Evolutionary conservation across 352 stramenopile genomes (phyloP), one percentile per base, ranked within the genome.

Genomic region (Phytophthora litchii): DNA sequence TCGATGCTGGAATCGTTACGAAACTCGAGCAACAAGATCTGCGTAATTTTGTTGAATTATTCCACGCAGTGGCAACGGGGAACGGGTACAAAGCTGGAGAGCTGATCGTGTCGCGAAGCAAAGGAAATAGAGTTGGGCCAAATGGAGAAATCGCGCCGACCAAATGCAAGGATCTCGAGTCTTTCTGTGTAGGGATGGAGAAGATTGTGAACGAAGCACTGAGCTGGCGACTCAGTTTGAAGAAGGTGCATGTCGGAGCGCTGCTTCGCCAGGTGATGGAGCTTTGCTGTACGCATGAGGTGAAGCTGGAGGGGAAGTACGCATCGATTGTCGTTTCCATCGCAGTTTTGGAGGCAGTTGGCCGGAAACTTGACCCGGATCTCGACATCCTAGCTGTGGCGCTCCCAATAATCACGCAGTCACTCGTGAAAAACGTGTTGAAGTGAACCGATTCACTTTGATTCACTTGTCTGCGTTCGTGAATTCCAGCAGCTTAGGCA

Each of bases 241-340:
- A 85, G 27, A 81, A 94, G 41, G 86, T 94, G 27, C 83, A 92
- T 48, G 81, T 94, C 3, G 86, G 86, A 32, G 67, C 79, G 31
- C 54, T 92, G 50, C 58, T 94, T 9, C 74, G 80, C 3, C 69
- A 92, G 41, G 86, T 95, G 32, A 79, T 95, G 63, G 93, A 97
- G 65, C 77, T 99, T 17, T 97, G 92, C 43, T 97, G 94, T 60
- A 77, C 70, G 4, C 85, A 98, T 56, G 80, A 96, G 55, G 95
- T 99, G 6, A 94, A 97, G 59, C 76, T 99, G 16, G 93, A 98
- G 64, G 83, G 90, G 38, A 93, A 95, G 23, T 98, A 98, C 62
- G 86, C 97, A 36, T 97, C 96, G 50, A 96, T 97, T 45, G 90
- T 97, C 16, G 83, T 99, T 36, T 97, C 92, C 5, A 96, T 98